Base-by-base conservation (phyloP, 2,329 filamentous ascomycete species). In the Aschersonia sp. region DNA sequence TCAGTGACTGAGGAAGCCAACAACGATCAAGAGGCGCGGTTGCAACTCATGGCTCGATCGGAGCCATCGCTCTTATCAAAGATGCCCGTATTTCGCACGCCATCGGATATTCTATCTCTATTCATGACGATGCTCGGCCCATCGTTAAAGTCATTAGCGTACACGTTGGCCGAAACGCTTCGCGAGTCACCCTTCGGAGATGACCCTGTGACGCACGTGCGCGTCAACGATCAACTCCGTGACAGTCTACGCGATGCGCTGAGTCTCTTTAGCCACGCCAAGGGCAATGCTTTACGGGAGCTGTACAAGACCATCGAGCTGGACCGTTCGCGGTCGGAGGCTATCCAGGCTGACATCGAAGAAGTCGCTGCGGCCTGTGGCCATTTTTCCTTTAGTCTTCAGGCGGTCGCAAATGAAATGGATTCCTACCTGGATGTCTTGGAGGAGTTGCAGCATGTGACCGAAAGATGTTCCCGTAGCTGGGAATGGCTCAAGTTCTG, bases 351-450 rank as follows among this genome's bases (percentile, higher is more conserved):
- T 2, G 92, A 97, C 62, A 89, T 95, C 49, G 92, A 98, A 62
- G 92, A 98, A 64, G 89, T 97, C 9, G 89, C 91, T 41, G 91
- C 92, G n/a, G 94, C 89, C 49, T 98, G 92, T 59, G 91, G 92
- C 0, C 89, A 97, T 64, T 98, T 97, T 60, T 91, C 86, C 59
- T 96, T 92, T 61, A 94, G 85, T 43, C 71, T 98, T 30, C 78
- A 92, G 52, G 85, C 92, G 55, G 91, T 97, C 59, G 89, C 88
- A 0, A 86, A 94, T 59, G 89, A 96, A 59, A 85, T 94, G 68
- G 80, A 86, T 54, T 77, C 77, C 9, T 92, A 94, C 56, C 65
- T 98, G 43, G 80, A 87, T 47, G 82, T 92, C 1, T 68, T 98
- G 4, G 88, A 96, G 58, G 86, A 95, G 42, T 66, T 97, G 41